Conservation (phyloP, 768 basidiomycete species). For the Collybiopsis confluens region DNA sequence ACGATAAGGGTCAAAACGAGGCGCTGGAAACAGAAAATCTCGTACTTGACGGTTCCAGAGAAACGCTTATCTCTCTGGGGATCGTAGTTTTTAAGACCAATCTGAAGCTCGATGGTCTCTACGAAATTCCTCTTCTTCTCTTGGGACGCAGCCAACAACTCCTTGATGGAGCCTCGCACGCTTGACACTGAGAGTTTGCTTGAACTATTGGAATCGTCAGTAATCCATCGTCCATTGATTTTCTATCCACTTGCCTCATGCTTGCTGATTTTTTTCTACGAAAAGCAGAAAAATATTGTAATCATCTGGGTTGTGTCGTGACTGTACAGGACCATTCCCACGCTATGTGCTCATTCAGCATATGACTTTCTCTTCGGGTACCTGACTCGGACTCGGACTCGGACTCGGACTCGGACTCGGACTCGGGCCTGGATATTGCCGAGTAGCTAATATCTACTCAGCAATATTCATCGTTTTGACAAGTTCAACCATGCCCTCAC, state of each 20-base stretch:
- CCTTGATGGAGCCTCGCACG: conserved; percentile 98
- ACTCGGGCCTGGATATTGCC: too few species aligned
- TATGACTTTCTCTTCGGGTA: too few species aligned
- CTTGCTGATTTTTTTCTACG: neutral
- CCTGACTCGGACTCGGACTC: too few species aligned
- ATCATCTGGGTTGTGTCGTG: neutral
- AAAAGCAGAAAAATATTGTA: neutral
- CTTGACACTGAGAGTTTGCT: conserved; percentile 98
- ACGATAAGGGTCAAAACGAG: conserved; percentile 7
- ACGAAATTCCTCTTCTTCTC: conserved; percentile 93
- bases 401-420: too few species aligned
- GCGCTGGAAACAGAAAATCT: conserved; percentile 7
- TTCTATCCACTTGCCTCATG: neutral
- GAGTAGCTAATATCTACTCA: too few species aligned
- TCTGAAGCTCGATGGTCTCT: conserved; percentile 94
- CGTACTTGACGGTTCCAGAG: conserved; percentile 95
- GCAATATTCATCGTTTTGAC: too few species aligned
- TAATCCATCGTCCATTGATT: neutral
- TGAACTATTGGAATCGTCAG: conserved; percentile 13
- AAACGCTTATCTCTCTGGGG: conserved; percentile 99
- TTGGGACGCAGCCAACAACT: conserved; percentile 78
- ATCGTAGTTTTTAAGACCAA: conserved; percentile 98
- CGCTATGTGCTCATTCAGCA: neutral
- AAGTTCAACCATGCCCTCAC: conserved; percentile 7
- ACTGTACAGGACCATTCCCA: conserved; percentile 6